Evolutionary conservation across 2,329 filamentous ascomycete species (phyloP), one percentile per base, ranked within the genome.

Genomic region (Lecanicillium sp.): DNA sequence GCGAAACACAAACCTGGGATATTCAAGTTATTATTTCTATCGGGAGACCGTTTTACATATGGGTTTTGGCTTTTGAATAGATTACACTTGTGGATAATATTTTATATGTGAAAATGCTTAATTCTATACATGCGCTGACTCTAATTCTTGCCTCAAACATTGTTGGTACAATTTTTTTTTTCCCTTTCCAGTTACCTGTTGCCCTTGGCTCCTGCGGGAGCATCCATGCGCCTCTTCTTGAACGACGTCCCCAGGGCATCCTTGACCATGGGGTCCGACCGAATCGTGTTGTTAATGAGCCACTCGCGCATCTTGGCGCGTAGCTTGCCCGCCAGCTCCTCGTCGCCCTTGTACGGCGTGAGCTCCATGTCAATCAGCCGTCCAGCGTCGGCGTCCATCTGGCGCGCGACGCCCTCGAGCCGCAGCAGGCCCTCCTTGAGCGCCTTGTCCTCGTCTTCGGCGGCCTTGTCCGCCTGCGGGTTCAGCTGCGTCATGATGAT

Each of bases 281-380:
- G 77, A 51, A 94, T 86, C 12, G 84, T 90, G 61, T 94, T 94
- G 64, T 94, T 83, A 43, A 96, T 82, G 56, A 97, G 71, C 77
- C 89, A 95, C 59, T 93, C 87, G 66, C 84, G 86, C 67, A 96
- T 78, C 58, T 85, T 86, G 33, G 76, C 75, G 52, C 82, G 78
- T 14, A 70, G 52, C 32, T 80, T 81, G 37, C 72, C 72, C 39
- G 85, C 70, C n/a, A 73, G 74, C 52, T 78, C 75, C 29, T 76
- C 69, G 59, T 94, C 85, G n/a, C 83, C 84, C 43, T 75, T 79
- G 65, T 90, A 96, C 0, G 91, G 91, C 44, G 82, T 81, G 64
- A 90, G 77, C 59, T 94, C 89, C 63, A 95, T 73, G 39, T 84
- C 82, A 62, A 95, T 69, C 51, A 95, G 65, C 47, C 85, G 74